Conservation (phyloP, 2,329 filamentous ascomycete genomes). For the Phialophora tarda region DNA sequence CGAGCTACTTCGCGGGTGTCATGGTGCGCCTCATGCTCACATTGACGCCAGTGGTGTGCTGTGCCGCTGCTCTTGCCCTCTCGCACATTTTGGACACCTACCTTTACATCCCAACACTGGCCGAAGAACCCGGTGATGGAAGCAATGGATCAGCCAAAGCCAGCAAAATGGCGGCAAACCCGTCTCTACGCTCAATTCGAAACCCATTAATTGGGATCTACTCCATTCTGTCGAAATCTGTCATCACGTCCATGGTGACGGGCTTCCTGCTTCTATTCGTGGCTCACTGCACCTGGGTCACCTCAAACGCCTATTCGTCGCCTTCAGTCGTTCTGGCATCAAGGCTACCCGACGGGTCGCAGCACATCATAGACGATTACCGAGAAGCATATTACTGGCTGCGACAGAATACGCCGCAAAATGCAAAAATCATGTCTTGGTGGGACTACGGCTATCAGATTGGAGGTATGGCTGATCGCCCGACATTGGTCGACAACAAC, state of each 20-base stretch:
- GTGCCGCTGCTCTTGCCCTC: slow-evolving; percentile 84
- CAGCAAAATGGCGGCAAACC: slow-evolving; percentile 65
- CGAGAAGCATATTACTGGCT: slow-evolving; percentile 99
- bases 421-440: slow-evolving; percentile 99
- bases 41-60: slow-evolving; percentile 92
- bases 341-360: slow-evolving; percentile 87
- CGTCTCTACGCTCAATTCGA: slow-evolving; percentile 69
- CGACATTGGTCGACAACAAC: slow-evolving; percentile 98
- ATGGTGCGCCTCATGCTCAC: slow-evolving; percentile 99
- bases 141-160: slow-evolving; percentile 47
- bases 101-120: slow-evolving; percentile 69
- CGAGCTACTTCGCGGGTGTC: slow-evolving; percentile 97
- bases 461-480: slow-evolving; percentile 97
- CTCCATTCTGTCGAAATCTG: slow-evolving; percentile 74
- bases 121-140: slow-evolving; percentile 49
- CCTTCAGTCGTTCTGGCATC: slow-evolving; percentile 96
- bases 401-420: slow-evolving; percentile 90
- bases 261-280: slow-evolving; percentile 92
- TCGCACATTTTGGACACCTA: slow-evolving; percentile 91
- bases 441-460: slow-evolving; percentile 99
- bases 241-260: slow-evolving; percentile 74
- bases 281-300: slow-evolving; percentile 98
- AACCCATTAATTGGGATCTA: slow-evolving; percentile 84
- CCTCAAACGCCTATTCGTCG: slow-evolving; percentile 97
- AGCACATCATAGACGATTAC: slow-evolving; percentile 99